phyloP scores from a whole-genome alignment of 805 yeast species.

The Myxozyma mucilagina region DNA sequence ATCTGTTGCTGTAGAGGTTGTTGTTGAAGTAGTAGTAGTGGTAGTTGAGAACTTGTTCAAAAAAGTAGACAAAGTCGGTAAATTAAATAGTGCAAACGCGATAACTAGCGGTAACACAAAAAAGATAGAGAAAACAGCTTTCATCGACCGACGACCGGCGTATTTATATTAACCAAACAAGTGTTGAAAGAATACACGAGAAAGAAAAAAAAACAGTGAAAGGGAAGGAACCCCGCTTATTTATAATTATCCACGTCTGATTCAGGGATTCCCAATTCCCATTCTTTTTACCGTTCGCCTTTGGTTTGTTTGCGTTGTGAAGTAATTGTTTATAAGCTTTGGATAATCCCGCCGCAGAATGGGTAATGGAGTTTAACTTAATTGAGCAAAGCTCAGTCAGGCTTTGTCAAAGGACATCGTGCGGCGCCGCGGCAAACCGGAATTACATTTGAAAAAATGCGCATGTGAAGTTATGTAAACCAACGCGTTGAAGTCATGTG shows the following conservation, averaged over 20 bases:
- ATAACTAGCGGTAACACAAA: constrained; percentile 6
- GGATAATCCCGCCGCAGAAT: no score
- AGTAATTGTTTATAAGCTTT: no score
- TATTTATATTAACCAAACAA: neutral
- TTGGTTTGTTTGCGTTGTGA: neutral
- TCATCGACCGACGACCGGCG: constrained; percentile 4
- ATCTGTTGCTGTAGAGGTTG: neutral
- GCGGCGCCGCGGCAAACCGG: neutral
- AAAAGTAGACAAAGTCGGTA: neutral
- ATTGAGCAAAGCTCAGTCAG: neutral
- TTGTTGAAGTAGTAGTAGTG: constrained; percentile 3
- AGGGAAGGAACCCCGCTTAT: no score
- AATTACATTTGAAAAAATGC: no score
- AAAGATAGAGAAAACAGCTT: constrained; percentile 5
- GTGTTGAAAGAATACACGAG: neutral
- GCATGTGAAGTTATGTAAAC: neutral
- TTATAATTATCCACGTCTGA: neutral
- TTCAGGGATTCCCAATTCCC: neutral
- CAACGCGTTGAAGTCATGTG: neutral
- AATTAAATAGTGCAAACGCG: constrained; percentile 7
- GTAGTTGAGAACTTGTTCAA: neutral
- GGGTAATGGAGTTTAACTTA: no score
- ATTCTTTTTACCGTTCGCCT: neutral
- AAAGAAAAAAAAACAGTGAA: neutral
- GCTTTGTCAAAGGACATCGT: neutral